Percentiles rank a stretch among this genome's conserved stretches.
phyloP scores from a whole-genome alignment of 495 filamentous ascomycete species.

The Penicillium antarcticum region DNA sequence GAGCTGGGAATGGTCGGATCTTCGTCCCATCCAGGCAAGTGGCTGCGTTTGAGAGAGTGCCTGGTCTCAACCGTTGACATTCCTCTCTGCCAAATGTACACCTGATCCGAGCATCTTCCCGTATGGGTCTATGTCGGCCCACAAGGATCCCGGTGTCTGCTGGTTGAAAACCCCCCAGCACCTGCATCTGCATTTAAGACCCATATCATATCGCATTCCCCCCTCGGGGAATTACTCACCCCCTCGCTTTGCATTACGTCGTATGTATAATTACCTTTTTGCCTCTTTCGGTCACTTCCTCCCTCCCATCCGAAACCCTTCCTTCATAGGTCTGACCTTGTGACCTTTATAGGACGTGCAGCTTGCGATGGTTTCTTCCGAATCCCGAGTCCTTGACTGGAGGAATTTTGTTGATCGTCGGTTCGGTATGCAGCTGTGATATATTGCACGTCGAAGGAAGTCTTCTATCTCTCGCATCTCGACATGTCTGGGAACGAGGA shows the following conservation, averaged over 20 bases:
- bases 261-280: constrained; percentile 2
- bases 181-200: background rate
- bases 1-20: too few species aligned
- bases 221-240: constrained; percentile 1
- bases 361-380: constrained; percentile 24
- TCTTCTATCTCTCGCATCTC: constrained; percentile 6
- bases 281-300: background rate
- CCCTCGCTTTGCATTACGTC: constrained; percentile 2
- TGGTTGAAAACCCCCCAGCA: background rate
- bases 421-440: constrained; percentile 26
- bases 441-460: constrained; percentile 4
- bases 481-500: constrained; percentile 30
- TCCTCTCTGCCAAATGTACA: too few species aligned
- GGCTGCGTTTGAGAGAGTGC: too few species aligned
- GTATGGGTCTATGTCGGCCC: too few species aligned
- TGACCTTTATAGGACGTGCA: constrained; percentile 1
- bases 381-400: constrained; percentile 18
- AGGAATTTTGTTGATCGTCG: constrained; percentile 22
- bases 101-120: too few species aligned
- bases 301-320: background rate
- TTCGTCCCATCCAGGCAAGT: too few species aligned
- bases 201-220: background rate
- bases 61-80: too few species aligned
- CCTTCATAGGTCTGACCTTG: background rate
- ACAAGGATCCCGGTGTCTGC: too few species aligned